phyloP scores from a whole-genome alignment of 352 stramenopile species.

The Pythium vanterpoolii region DNA sequence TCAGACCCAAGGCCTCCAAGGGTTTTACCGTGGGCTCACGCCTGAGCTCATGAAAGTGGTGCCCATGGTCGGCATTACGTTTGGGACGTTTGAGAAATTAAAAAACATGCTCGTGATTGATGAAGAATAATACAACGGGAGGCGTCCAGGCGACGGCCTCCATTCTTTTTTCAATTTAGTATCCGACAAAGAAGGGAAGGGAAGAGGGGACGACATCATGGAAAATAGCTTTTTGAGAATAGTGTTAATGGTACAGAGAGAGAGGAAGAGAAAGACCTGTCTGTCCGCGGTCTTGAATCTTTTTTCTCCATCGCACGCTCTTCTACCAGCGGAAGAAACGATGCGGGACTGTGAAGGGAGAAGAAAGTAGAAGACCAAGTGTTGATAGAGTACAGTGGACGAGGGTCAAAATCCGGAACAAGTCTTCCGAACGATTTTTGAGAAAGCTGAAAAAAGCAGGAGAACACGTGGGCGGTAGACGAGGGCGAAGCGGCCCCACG shows the following conservation, averaged over 20 bases:
- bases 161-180: no score
- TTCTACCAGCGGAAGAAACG: constrained; percentile 18
- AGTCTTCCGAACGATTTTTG: no score
- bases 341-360: not conserved
- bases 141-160: no score
- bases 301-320: not conserved
- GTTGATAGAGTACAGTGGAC: not conserved
- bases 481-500: no score
- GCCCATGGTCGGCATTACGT: constrained; percentile 96
- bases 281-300: not conserved
- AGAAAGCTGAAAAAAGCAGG: no score
- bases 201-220: not conserved
- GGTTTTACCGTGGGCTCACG: constrained; percentile 88
- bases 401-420: no score
- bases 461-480: not conserved
- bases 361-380: not conserved
- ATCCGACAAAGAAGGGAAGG: no score
- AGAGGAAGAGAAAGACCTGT: not conserved
- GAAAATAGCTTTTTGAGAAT: no score
- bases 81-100: constrained; percentile 93
- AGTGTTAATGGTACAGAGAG: constrained; percentile 6
- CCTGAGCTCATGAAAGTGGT: constrained; percentile 97
- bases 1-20: constrained; percentile 60
- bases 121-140: constrained; percentile 61
- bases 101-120: constrained; percentile 89